Evolutionary conservation across 768 basidiomycete species (phyloP).

Genomic region (Mycena polygramma): DNA sequence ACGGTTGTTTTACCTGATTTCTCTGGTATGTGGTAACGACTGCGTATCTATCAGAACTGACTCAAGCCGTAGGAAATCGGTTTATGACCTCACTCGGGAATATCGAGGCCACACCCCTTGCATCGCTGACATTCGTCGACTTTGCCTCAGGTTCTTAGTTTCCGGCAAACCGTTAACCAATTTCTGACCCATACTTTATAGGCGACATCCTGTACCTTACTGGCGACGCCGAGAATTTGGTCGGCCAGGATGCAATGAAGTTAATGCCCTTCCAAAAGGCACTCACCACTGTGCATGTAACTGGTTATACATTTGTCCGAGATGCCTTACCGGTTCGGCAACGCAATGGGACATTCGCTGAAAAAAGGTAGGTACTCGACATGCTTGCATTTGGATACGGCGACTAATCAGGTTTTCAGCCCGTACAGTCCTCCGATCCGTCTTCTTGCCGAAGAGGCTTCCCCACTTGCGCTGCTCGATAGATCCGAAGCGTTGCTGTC

Average conservation of each 20-base stretch:
- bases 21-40: constrained; percentile 56
- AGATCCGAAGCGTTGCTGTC: constrained; percentile 49
- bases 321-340: constrained; percentile 69
- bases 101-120: constrained; percentile 67
- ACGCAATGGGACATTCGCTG: constrained; percentile 44
- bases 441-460: constrained; percentile 62
- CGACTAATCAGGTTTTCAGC: constrained; percentile 43
- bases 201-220: constrained; percentile 71
- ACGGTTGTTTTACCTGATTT: constrained; percentile 73
- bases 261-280: constrained; percentile 70
- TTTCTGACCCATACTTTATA: too few relatives aligned
- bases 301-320: constrained; percentile 66
- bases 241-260: constrained; percentile 60
- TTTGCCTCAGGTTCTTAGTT: constrained; percentile 57
- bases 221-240: constrained; percentile 63
- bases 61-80: constrained; percentile 62
- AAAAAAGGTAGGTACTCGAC: constrained; percentile 38
- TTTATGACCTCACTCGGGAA: constrained; percentile 76
- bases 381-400: constrained; percentile 11
- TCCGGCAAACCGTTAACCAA: too few relatives aligned
- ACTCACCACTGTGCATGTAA: constrained; percentile 62
- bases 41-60: constrained; percentile 14
- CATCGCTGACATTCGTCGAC: constrained; percentile 68
- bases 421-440: constrained; percentile 74
- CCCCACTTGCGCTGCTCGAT: constrained; percentile 44